Evolutionary conservation across 2,329 filamentous ascomycete species (phyloP).

Genomic region (Byssoonygena ceratinophila): DNA sequence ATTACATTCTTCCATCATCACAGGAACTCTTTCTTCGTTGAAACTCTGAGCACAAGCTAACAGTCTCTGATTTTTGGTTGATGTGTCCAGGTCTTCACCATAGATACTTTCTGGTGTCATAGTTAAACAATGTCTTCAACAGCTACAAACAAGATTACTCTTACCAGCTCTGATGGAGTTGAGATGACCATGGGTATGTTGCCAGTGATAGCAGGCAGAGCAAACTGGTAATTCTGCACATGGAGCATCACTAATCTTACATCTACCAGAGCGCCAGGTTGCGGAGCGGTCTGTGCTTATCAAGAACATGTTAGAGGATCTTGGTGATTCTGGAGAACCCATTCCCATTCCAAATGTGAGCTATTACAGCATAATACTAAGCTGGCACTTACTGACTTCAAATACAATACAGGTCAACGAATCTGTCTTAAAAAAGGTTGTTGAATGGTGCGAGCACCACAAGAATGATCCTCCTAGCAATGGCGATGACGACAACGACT

Average conservation of each 20-base stretch:
- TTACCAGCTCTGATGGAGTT: constrained; percentile 43
- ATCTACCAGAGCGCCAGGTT: constrained; percentile 59
- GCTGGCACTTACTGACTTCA: background rate
- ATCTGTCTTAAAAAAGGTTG: constrained; percentile 84
- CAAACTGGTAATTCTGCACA: background rate
- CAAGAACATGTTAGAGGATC: constrained; percentile 96
- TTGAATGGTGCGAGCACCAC: constrained; percentile 97
- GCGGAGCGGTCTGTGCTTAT: constrained; percentile 88
- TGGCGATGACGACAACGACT: constrained; percentile 82
- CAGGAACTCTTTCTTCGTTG: background rate
- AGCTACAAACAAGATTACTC: constrained; percentile 31
- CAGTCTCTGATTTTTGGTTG: background rate
- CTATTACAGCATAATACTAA: background rate
- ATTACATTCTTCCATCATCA: too few species aligned
- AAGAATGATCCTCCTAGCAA: constrained; percentile 72
- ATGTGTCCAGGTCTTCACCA: background rate
- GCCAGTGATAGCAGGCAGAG: background rate
- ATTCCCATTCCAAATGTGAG: constrained; percentile 60
- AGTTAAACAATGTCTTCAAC: constrained; percentile 17
- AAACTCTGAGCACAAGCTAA: background rate
- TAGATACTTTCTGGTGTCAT: background rate
- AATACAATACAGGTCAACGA: constrained; percentile 61
- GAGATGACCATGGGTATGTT: constrained; percentile 43
- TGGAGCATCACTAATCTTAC: constrained; percentile 21
- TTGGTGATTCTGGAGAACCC: constrained; percentile 53